A percentile compares a stretch with the other conserved stretches of the same genome.
Evolutionary conservation across 495 filamentous ascomycete genomes (phyloP).

Genomic region (Barbatosphaeria neglecta): DNA sequence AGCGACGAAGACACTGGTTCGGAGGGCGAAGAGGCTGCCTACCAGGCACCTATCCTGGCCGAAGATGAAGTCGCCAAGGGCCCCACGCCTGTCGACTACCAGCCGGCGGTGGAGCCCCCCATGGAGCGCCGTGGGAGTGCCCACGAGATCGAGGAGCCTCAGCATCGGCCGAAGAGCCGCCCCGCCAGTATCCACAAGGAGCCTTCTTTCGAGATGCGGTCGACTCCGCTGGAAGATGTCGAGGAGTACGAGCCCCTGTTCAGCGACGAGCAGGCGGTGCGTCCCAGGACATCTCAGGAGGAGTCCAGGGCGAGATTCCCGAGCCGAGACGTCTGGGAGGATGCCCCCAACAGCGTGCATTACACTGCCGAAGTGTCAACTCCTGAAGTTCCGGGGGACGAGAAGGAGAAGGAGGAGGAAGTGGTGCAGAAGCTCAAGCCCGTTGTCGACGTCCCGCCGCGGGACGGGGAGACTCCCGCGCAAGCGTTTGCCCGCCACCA

Average conservation of each 20-base stretch:
- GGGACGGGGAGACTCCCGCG: constrained; percentile 35
- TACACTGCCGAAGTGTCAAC: constrained; percentile 76
- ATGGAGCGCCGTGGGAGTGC: constrained; percentile 47
- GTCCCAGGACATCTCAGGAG: constrained; percentile 35
- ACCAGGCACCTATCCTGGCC: constrained; percentile 72
- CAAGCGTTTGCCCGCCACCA: constrained; percentile 42
- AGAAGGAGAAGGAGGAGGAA: constrained; percentile 39
- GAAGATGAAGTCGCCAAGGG: constrained; percentile 84
- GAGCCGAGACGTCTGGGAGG: constrained; percentile 93
- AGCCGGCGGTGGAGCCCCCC: constrained; percentile 58
- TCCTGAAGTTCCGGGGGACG: constrained; percentile 53
- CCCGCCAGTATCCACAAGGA: constrained; percentile 46
- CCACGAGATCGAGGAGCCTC: constrained; percentile 39
- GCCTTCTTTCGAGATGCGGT: constrained; percentile 32
- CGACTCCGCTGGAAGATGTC: constrained; percentile 74
- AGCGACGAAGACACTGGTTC: constrained; percentile 33
- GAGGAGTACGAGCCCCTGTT: constrained; percentile 95
- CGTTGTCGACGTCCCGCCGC: constrained; percentile 13
- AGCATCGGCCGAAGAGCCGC: constrained; percentile 63
- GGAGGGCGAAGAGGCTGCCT: constrained; percentile 35
- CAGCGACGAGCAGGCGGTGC: constrained; percentile 49
- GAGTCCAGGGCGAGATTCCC: constrained; percentile 74
- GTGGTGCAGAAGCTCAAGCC: too few relatives aligned
- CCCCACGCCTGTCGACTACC: constrained; percentile 39
- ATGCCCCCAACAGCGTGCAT: constrained; percentile 78